phyloP scores from a whole-genome alignment of 805 yeast species.

The Yarrowia phangngaensis region DNA sequence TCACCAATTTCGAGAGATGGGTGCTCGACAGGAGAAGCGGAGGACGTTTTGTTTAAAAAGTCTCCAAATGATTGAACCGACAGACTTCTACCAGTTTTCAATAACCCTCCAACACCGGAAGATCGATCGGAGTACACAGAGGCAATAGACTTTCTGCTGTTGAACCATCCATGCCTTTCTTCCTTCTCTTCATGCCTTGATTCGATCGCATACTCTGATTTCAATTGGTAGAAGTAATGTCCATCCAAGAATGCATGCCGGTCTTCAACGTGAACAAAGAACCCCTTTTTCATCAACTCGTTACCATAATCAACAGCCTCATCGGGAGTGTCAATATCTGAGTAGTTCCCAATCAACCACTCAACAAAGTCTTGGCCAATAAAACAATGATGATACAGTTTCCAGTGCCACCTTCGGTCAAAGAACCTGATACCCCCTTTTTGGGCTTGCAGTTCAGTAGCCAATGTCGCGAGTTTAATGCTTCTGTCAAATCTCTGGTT shows the following conservation, averaged over 20 bases:
- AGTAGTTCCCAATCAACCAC: conserved; percentile 77
- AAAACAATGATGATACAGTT: conserved; percentile 69
- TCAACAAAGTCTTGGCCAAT: conserved; percentile 80
- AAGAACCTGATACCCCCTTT: conserved; percentile 58
- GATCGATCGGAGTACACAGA: conserved; percentile 9
- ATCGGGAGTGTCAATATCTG: conserved; percentile 75
- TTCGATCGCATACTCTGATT: conserved; percentile 48
- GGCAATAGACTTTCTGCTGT: conserved; percentile 12
- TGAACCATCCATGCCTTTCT: conserved; percentile 26
- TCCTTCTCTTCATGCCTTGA: conserved; percentile 29
- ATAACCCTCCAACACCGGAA: not conserved
- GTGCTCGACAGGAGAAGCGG: not conserved
- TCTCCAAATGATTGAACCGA: conserved; percentile 19
- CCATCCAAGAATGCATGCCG: conserved; percentile 88
- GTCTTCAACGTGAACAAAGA: conserved; percentile 76
- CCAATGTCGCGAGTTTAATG: conserved; percentile 52
- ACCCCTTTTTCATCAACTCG: conserved; percentile 60
- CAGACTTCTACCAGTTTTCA: conserved; percentile 1
- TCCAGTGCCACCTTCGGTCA: conserved; percentile 90
- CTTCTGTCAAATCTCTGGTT: conserved; percentile 46
- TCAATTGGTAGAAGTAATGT: conserved; percentile 78
- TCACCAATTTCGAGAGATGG: not conserved
- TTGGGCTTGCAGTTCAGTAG: conserved; percentile 61
- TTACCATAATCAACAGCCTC: conserved; percentile 83
- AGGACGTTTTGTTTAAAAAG: too few species aligned